Base-by-base conservation (phyloP, 345 rosid genomes). In the Iberis pinnata region DNA sequence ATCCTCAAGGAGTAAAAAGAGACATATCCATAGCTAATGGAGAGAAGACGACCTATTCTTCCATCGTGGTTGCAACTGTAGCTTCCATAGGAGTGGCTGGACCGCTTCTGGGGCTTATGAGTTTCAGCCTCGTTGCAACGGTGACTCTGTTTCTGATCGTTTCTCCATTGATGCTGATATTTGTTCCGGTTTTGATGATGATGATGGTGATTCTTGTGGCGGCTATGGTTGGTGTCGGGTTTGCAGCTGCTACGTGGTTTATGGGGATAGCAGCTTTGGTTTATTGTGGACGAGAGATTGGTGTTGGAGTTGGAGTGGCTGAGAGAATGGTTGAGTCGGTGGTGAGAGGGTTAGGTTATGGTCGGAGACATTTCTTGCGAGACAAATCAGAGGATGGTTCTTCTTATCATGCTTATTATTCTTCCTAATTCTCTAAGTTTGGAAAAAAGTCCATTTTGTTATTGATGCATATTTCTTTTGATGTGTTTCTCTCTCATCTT, bases 121-220 rank as follows among this genome's bases (percentile, higher is more conserved):
- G n/a, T 32, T 11, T 32, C 37, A 32, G 12, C 12, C 2, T 32
- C 37, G 8, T 74, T 2, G 65, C 61, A n/a, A 50, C 80, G 0
- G 9, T 53, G 44, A 62, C 70, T 18, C 53, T 76, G 37, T 68
- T 76, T 11, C 53, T 74, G 6, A 17, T 63, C 24, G 46, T 15
- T 66, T 74, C 68, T n/a, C 82, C 76, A 15, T 49, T 70, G 18
- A 52, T 77, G 35, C 46, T 77, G 57, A 19, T 76, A 20, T 68
- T 73, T 69, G 60, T 60, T 45, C 80, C 80, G 18, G 59, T 75
- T 25, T 65, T 80, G 45, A 24, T 55, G 2, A 46, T 24, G 12
- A 56, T 62, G 14, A 44, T 57, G 1, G 61, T 58, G 19, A 31
- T 70, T 46, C 11, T 76, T 49, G 62, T 18, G n/a, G 57, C 45